Conservation (phyloP, 2,329 filamentous ascomycete species). For the Penicillium palitans region DNA sequence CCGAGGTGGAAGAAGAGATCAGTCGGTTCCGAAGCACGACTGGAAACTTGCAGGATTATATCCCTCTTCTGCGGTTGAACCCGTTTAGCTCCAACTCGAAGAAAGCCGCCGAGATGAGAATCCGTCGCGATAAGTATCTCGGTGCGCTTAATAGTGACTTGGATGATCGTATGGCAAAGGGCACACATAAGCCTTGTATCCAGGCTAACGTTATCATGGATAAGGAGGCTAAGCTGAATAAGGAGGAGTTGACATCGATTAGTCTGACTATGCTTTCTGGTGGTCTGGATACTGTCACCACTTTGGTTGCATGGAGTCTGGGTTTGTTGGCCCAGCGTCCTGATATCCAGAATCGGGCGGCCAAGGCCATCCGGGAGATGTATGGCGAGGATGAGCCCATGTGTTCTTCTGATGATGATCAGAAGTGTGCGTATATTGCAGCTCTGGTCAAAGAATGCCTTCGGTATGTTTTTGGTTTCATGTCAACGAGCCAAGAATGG, state of each 20-base stretch:
- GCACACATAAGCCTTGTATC: slow-evolving; percentile 64
- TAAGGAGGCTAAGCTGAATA: slow-evolving; percentile 62
- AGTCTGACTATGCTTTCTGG: slow-evolving; percentile 69
- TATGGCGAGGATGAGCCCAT: slow-evolving; percentile 56
- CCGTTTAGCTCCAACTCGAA: slow-evolving; percentile 61
- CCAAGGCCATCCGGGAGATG: slow-evolving; percentile 56
- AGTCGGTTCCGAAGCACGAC: slow-evolving; percentile 73
- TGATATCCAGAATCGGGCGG: slow-evolving; percentile 63
- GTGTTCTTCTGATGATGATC: slow-evolving; percentile 62
- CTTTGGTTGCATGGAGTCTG: slow-evolving; percentile 65
- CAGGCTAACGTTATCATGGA: slow-evolving; percentile 67
- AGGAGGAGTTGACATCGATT: slow-evolving; percentile 64
- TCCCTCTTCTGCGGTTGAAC: slow-evolving; percentile 69
- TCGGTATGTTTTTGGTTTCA: slow-evolving; percentile 39
- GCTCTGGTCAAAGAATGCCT: slow-evolving; percentile 64
- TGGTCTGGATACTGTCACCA: slow-evolving; percentile 67
- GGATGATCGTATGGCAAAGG: slow-evolving; percentile 61
- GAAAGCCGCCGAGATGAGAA: slow-evolving; percentile 61
- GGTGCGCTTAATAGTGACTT: slow-evolving; percentile 58
- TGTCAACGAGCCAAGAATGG: not conserved
- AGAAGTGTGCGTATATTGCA: slow-evolving; percentile 63
- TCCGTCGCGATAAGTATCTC: slow-evolving; percentile 62
- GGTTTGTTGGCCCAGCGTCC: slow-evolving; percentile 59
- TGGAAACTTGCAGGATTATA: slow-evolving; percentile 78
- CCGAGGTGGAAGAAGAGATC: slow-evolving; percentile 70